Evolutionary conservation across 1,139 yeast genomes (phyloP).

Genomic region (Zygoascus sp.): DNA sequence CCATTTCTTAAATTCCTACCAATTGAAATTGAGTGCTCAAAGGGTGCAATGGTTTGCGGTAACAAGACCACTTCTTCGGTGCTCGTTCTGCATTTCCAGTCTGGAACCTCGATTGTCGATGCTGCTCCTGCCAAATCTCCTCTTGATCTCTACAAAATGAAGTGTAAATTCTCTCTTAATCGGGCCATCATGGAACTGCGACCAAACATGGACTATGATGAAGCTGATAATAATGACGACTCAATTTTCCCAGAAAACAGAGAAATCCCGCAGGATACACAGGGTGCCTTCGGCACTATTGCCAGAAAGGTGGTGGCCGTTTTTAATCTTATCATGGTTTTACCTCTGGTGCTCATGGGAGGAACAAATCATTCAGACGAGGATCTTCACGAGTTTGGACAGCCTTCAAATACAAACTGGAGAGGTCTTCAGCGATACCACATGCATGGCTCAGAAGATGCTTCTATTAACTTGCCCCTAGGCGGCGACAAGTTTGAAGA

Average conservation of each 20-base stretch:
- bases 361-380: not conserved
- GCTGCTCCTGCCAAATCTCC: constrained; percentile 45
- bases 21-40: constrained; percentile 50
- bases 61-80: constrained; percentile 73
- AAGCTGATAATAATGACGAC: not conserved
- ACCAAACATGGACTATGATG: constrained; percentile 52
- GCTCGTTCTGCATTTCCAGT: constrained; percentile 54
- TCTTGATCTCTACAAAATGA: constrained; percentile 53
- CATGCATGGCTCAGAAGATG: constrained; percentile 14
- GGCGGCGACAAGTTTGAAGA: constrained; percentile 39
- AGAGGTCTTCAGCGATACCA: constrained; percentile 41
- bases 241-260: not conserved
- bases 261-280: not conserved
- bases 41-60: constrained; percentile 75
- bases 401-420: constrained; percentile 23
- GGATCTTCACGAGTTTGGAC: constrained; percentile 2
- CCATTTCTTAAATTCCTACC: constrained; percentile 49
- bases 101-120: constrained; percentile 60
- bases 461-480: constrained; percentile 6
- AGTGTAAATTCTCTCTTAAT: constrained; percentile 43
- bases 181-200: constrained; percentile 57
- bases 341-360: not conserved
- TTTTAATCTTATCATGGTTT: not conserved
- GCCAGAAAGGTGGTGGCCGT: not conserved
- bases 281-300: not conserved